Percentiles rank a stretch among this genome's conserved stretches.
Evolutionary conservation across 2,329 filamentous ascomycete genomes (phyloP).

Genomic region (Falciphora oryzae): DNA sequence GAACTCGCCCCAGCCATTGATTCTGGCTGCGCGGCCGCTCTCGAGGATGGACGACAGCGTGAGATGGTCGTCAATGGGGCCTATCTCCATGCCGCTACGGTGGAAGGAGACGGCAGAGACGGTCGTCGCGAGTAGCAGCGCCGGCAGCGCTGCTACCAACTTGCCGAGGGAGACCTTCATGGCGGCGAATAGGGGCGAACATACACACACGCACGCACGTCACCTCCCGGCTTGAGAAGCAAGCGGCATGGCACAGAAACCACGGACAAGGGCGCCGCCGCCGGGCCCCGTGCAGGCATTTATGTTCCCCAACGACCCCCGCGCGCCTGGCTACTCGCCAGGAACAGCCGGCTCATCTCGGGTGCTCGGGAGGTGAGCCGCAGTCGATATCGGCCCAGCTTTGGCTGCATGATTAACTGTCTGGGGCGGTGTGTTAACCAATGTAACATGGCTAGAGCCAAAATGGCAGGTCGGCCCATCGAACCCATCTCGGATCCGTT

Average conservation of each 20-base stretch:
- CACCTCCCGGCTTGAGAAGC: neutral
- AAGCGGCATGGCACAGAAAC: neutral
- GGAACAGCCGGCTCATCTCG: neutral
- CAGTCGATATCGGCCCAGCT: neutral
- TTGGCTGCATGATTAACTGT: neutral
- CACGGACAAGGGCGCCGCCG: neutral
- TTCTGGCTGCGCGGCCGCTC: neutral
- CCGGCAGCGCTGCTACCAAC: neutral
- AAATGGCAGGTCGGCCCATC: neutral
- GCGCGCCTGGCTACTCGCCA: neutral
- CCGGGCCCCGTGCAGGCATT: neutral
- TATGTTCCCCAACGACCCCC: neutral
- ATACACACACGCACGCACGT: neutral
- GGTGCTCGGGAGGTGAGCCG: neutral
- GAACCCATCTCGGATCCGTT: neutral
- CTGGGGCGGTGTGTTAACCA: neutral
- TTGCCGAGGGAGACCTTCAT: constrained; percentile 1
- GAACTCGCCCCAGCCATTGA: constrained; percentile 23
- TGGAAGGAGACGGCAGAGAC: constrained; percentile 6
- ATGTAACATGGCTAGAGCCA: constrained; percentile 5
- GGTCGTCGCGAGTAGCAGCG: constrained; percentile 5
- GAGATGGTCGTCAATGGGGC: constrained; percentile 3
- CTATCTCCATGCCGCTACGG: constrained; percentile 4
- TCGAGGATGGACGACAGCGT: neutral
- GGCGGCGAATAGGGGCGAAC: neutral